Conservation (phyloP, 192 early-diverging fungal genomes). For the Blastocladiella britannica region DNA sequence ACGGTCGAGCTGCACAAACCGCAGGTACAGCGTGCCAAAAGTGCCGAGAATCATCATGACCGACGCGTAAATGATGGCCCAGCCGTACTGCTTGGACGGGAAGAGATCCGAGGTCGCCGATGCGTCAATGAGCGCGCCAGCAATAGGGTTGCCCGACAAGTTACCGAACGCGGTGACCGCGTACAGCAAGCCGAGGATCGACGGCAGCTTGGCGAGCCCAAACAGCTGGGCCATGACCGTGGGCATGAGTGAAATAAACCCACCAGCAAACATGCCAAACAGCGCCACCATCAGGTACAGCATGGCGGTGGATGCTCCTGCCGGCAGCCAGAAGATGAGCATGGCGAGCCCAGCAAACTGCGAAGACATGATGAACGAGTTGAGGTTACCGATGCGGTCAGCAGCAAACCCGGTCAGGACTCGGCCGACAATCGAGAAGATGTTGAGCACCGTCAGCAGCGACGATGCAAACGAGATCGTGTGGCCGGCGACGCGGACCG, state of each 20-base stretch:
- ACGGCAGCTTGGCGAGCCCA: slow-evolving; percentile 4
- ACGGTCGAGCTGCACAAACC: neutral
- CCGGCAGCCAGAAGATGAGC: slow-evolving; percentile 23
- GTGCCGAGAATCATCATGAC: neutral
- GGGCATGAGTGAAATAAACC: slow-evolving; percentile 17
- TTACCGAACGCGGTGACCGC: neutral
- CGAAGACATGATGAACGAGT: slow-evolving; percentile 7
- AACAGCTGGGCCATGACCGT: slow-evolving; percentile 14
- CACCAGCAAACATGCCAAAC: slow-evolving; percentile 19
- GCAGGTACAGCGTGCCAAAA: neutral
- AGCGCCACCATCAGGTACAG: slow-evolving; percentile 14
- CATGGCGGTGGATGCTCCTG: slow-evolving; percentile 11
- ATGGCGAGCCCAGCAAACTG: slow-evolving; percentile 8
- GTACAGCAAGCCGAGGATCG: neutral
- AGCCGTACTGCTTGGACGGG: neutral
- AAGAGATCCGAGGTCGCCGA: neutral
- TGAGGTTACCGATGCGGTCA: slow-evolving; percentile 16
- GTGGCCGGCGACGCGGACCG: neutral
- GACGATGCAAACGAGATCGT: slow-evolving; percentile 9
- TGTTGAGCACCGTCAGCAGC: slow-evolving; percentile 19
- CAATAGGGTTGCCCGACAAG: neutral
- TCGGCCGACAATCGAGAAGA: slow-evolving; percentile 9
- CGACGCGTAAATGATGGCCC: neutral
- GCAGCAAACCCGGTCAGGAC: slow-evolving; percentile 7
- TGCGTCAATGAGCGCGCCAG: neutral